Conservation (phyloP, 2,329 filamentous ascomycete genomes). For the Epichloe amarillans region DNA sequence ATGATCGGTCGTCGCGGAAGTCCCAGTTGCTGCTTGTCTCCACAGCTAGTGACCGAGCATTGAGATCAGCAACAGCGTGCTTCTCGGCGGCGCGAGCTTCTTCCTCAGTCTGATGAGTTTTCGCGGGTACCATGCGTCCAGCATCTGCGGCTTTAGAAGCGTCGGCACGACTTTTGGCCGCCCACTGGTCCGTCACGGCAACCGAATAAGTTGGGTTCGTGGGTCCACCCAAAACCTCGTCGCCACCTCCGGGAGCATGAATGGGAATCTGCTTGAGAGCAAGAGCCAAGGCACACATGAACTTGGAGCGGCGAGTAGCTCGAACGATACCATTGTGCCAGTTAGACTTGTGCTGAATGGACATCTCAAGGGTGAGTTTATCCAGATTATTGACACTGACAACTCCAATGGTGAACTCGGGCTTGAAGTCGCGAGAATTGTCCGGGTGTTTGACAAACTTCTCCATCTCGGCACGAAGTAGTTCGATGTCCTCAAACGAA, state of each 20-base stretch:
- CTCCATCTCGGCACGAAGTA: slow-evolving; percentile 73
- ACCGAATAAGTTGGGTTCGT: slow-evolving; percentile 76
- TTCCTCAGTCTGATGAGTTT: slow-evolving; percentile 15
- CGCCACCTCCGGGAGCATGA: slow-evolving; percentile 62
- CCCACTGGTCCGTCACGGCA: slow-evolving; percentile 54
- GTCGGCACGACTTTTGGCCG: slow-evolving; percentile 47
- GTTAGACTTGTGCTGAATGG: slow-evolving; percentile 85
- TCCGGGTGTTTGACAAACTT: slow-evolving; percentile 71
- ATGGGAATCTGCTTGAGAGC: slow-evolving; percentile 83
- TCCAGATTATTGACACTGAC: slow-evolving; percentile 71
- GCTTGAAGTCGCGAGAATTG: slow-evolving; percentile 83
- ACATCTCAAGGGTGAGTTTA: slow-evolving; percentile 70
- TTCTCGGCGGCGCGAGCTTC: slow-evolving; percentile 25
- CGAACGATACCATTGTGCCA: slow-evolving; percentile 81
- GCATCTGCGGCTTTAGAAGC: slow-evolving; percentile 48
- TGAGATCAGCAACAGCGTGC: slow-evolving; percentile 32
- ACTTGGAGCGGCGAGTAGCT: slow-evolving; percentile 74
- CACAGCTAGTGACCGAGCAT: slow-evolving; percentile 20
- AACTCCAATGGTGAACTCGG: slow-evolving; percentile 68
- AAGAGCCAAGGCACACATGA: slow-evolving; percentile 84
- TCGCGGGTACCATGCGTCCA: slow-evolving; percentile 47
- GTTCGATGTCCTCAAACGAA: slow-evolving; percentile 75
- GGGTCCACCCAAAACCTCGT: slow-evolving; percentile 46
- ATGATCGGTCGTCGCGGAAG: slow-evolving; percentile 6
- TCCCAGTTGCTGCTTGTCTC: slow-evolving; percentile 14